These are phyloP conservation scores for Cercospora sp. DNA, from an alignment of 2,329 filamentous ascomycete genomes.

Conservation along the genomic window DNA sequence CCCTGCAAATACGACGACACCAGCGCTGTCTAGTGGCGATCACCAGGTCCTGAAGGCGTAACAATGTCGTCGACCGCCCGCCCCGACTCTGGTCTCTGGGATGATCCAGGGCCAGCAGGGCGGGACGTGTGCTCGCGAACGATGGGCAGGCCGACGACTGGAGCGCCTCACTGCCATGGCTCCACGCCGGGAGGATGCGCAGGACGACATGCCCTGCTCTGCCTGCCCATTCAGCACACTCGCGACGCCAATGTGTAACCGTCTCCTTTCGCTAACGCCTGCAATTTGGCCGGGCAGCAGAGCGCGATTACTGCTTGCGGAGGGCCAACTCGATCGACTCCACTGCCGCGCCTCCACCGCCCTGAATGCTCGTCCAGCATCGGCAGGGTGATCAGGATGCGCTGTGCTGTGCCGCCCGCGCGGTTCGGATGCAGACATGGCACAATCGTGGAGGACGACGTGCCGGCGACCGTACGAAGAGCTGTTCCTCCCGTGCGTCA, in stretches of 20 bases:
- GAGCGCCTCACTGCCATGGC: slow-evolving; percentile 18
- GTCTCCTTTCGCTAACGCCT: slow-evolving; percentile 18
- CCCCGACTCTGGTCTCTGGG: slow-evolving; percentile 20
- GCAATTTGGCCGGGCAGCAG: slow-evolving; percentile 9
- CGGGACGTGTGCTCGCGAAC: slow-evolving; percentile 14
- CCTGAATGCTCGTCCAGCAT: neutral
- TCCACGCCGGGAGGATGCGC: neutral
- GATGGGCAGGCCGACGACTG: slow-evolving; percentile 4
- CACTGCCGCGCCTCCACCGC: slow-evolving; percentile 6
- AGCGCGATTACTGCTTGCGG: slow-evolving; percentile 16
- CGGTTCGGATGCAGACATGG: slow-evolving; percentile 6
- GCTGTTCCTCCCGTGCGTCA: slow-evolving; percentile 5
- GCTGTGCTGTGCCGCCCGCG: neutral
- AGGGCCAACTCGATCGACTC: slow-evolving; percentile 11
- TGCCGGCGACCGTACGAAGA: neutral
- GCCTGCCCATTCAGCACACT: neutral
- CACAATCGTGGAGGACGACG: neutral
- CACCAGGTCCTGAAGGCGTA: slow-evolving; percentile 16
- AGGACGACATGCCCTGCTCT: neutral
- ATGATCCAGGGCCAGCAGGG: slow-evolving; percentile 18
- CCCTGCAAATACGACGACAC: slow-evolving; percentile 9
- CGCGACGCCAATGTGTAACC: slow-evolving; percentile 10
- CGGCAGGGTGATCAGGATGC: neutral
- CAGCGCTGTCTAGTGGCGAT: slow-evolving; percentile 13
- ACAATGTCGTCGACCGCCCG: slow-evolving; percentile 3